Conservation (phyloP, 257 asterid genomes). For the Jasminum sambac region DNA sequence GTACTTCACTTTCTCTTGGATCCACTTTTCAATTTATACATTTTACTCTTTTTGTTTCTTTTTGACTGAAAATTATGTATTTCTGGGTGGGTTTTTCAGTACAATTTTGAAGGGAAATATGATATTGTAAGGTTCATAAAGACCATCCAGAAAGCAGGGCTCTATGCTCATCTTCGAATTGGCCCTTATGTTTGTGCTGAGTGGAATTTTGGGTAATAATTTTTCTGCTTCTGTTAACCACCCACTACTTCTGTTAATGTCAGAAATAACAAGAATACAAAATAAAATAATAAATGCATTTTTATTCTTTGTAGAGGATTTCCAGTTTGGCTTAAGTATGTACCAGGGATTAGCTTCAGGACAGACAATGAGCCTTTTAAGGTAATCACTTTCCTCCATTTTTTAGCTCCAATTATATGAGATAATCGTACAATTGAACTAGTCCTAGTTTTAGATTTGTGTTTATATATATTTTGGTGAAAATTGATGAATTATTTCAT, state of each 20-base stretch:
- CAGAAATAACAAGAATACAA: no score
- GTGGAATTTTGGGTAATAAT: slow-evolving; percentile 84
- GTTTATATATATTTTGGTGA: slow-evolving; percentile 1
- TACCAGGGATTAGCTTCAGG: slow-evolving; percentile 89
- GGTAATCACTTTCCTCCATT: slow-evolving; percentile 36
- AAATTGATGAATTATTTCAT: slow-evolving; percentile 18
- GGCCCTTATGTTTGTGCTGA: slow-evolving; percentile 98
- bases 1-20: slow-evolving; percentile 39
- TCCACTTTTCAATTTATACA: slow-evolving; percentile 9
- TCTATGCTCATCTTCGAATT: slow-evolving; percentile 76
- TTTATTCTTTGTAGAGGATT: slow-evolving; percentile 57
- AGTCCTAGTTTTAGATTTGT: slow-evolving; percentile 4
- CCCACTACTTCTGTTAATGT: no score
- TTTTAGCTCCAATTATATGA: slow-evolving; percentile 13
- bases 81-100: slow-evolving; percentile 49
- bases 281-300: not conserved
- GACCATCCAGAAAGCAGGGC: slow-evolving; percentile 79
- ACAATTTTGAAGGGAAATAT: slow-evolving; percentile 80
- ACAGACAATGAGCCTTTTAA: slow-evolving; percentile 89
- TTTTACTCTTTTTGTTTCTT: slow-evolving; percentile 1
- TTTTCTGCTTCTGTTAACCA: not conserved
- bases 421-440: not conserved
- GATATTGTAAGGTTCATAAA: slow-evolving; percentile 82
- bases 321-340: slow-evolving; percentile 93
- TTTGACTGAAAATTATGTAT: slow-evolving; percentile 19